Evolutionary conservation across 2,329 filamentous ascomycete genomes (phyloP), one percentile per base, ranked within the genome.

Genomic region (Pestalotiopsis sp.): DNA sequence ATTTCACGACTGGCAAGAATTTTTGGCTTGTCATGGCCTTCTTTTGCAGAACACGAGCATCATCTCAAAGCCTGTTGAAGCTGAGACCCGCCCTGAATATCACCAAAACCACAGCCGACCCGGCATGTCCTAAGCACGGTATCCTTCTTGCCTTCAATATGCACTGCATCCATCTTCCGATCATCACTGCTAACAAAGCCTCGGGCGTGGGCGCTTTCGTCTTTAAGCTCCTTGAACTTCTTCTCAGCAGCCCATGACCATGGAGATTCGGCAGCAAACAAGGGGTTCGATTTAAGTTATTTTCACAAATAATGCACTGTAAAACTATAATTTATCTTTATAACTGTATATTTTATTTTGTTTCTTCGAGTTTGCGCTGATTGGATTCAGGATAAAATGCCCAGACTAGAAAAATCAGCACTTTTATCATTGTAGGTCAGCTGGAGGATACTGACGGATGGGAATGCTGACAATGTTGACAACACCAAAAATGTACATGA

Each of bases 321-420:
- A n/a, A n/a, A n/a, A n/a, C n/a, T n/a, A n/a, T n/a, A n/a, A n/a
- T n/a, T n/a, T n/a, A n/a, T n/a, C n/a, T n/a, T n/a, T n/a, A n/a
- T n/a, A n/a, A n/a, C n/a, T n/a, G n/a, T n/a, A n/a, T n/a, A n/a
- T n/a, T n/a, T n/a, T n/a, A n/a, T n/a, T n/a, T n/a, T n/a, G 94
- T 93, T 73, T 93, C 91, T 73, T 94, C 92, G 0, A 94, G 81
- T 0, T 91, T 93, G 0, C 91, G 85, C 75, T 92, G 89, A 74
- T 90, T 92, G 3, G 88, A 92, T 75, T 94, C 92, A 0, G 91
- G 92, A 67, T 93, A 94, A 0, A 94, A 74, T 0, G 89, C 89
- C 89, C 90, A 94, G 0, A 93, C 88, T 78, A 9, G 44, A 52
- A 20, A 2, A 1, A 52, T 52, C 22, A 52, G 44, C 7, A 20